Conservation (phyloP, 257 asterid species). For the Nicotiana obtusifolia region DNA sequence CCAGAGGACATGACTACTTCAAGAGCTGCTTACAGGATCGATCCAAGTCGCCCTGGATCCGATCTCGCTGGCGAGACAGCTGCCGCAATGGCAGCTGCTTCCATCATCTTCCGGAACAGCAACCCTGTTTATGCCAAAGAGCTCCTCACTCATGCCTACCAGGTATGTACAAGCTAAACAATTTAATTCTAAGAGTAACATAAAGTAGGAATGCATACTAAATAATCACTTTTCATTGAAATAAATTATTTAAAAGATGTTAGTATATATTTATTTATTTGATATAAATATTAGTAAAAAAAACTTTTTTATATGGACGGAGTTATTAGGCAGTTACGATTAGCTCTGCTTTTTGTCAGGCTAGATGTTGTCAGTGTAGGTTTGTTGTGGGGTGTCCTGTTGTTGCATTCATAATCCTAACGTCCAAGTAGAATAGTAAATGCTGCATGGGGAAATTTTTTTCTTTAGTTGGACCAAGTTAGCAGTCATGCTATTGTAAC, state of each 20-base stretch:
- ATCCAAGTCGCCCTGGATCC: constrained; percentile 76
- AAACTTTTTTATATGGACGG: not conserved
- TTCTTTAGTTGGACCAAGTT: not conserved
- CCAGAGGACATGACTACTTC: constrained; percentile 97
- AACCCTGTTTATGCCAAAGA: constrained; percentile 57
- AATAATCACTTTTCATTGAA: not conserved
- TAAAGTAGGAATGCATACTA: not conserved
- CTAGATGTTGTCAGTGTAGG: constrained; percentile 20
- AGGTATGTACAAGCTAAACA: constrained; percentile 32
- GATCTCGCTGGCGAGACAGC: constrained; percentile 97
- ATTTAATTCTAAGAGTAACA: not conserved
- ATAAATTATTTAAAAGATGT: not conserved
- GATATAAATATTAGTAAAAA: too few relatives aligned
- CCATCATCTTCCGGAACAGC: constrained; percentile 66
- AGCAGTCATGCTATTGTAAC: not conserved
- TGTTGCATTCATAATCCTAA: not conserved
- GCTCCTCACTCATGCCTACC: constrained; percentile 70
- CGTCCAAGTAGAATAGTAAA: not conserved
- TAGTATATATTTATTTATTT: not conserved
- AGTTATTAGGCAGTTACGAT: constrained; percentile 25
- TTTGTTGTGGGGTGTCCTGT: not conserved
- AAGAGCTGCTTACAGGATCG: constrained; percentile 67
- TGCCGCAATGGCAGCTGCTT: constrained; percentile 95
- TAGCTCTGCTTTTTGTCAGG: constrained; percentile 16
- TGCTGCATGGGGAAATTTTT: too few relatives aligned